Evolutionary conservation across 441 rosid species (phyloP).

Genomic region (Euphorbia corollata): DNA sequence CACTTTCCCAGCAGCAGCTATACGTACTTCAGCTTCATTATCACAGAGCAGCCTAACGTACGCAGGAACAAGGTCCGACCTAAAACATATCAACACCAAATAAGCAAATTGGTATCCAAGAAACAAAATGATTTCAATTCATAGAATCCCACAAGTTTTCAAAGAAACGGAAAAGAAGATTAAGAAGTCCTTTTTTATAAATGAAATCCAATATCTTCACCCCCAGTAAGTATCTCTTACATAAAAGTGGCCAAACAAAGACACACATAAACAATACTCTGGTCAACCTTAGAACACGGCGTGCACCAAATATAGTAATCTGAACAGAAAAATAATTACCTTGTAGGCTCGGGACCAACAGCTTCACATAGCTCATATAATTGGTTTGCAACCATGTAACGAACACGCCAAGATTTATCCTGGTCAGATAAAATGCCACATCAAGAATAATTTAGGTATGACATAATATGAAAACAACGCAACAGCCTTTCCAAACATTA

Average conservation of each 20-base stretch:
- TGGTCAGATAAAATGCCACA: conserved; percentile 24
- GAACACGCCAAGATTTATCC: conserved; percentile 99
- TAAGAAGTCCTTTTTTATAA: neutral
- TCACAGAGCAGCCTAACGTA: conserved; percentile 86
- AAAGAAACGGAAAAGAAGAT: neutral
- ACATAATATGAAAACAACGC: conserved; percentile 2
- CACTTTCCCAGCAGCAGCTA: conserved; percentile 96
- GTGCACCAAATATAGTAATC: neutral
- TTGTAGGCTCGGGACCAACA: conserved; percentile 91
- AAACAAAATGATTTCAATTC: conserved; percentile 3
- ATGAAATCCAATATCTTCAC: conserved; percentile 4
- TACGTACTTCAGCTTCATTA: conserved; percentile 97
- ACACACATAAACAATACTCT: neutral
- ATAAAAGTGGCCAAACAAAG: neutral
- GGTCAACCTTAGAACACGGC: neutral
- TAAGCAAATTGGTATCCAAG: conserved; percentile 13
- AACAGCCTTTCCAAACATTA: neutral
- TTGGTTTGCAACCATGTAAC: conserved; percentile 97
- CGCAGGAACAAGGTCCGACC: conserved; percentile 87
- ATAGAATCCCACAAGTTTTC: neutral
- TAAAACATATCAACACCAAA: conserved; percentile 23
- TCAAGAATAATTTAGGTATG: conserved; percentile 4
- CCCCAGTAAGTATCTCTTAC: neutral
- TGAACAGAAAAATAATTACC: conserved; percentile 32
- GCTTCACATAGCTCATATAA: conserved; percentile 91